Percentiles rank a stretch among this genome's conserved stretches.
phyloP scores from a whole-genome alignment of 2,329 filamentous ascomycete genomes.

The Ceratocystiopsis minuta region DNA sequence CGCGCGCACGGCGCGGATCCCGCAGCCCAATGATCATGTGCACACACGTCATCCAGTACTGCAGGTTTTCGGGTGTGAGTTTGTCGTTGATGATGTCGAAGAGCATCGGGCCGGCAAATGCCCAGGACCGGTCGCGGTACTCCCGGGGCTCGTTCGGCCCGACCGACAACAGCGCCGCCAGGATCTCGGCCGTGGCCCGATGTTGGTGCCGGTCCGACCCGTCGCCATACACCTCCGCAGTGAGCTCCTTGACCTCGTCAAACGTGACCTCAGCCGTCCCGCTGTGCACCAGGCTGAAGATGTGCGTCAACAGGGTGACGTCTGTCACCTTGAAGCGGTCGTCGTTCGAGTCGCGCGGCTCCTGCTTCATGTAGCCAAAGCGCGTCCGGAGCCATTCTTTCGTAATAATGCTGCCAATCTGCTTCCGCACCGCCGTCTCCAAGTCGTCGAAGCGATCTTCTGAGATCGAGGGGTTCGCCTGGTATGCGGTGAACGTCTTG shows the following conservation, averaged over 20 bases:
- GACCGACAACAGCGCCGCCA: slow-evolving; percentile 67
- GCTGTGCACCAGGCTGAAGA: slow-evolving; percentile 77
- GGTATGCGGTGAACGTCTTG: slow-evolving; percentile 65
- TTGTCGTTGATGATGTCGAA: slow-evolving; percentile 77
- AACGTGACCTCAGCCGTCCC: slow-evolving; percentile 62
- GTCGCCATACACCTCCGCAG: slow-evolving; percentile 64
- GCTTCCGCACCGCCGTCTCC: slow-evolving; percentile 53
- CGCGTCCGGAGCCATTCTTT: slow-evolving; percentile 72
- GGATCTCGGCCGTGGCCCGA: slow-evolving; percentile 82
- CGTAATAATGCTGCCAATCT: slow-evolving; percentile 66
- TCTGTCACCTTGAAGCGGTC: slow-evolving; percentile 79
- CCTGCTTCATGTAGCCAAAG: slow-evolving; percentile 51
- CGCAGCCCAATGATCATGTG: slow-evolving; percentile 77
- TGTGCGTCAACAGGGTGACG: slow-evolving; percentile 70
- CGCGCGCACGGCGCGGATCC: slow-evolving; percentile 74
- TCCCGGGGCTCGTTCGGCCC: slow-evolving; percentile 61
- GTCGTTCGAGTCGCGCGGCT: slow-evolving; percentile 9
- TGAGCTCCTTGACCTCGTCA: slow-evolving; percentile 72
- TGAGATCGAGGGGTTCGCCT: slow-evolving; percentile 50
- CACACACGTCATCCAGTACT: slow-evolving; percentile 89
- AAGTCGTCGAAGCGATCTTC: slow-evolving; percentile 54
- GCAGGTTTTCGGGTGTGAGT: slow-evolving; percentile 80
- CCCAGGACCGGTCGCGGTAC: slow-evolving; percentile 63
- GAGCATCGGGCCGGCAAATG: slow-evolving; percentile 76
- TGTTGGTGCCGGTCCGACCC: slow-evolving; percentile 97